phyloP scores from a whole-genome alignment of 805 yeast genomes.

The Tetrapisispora arboricola region DNA sequence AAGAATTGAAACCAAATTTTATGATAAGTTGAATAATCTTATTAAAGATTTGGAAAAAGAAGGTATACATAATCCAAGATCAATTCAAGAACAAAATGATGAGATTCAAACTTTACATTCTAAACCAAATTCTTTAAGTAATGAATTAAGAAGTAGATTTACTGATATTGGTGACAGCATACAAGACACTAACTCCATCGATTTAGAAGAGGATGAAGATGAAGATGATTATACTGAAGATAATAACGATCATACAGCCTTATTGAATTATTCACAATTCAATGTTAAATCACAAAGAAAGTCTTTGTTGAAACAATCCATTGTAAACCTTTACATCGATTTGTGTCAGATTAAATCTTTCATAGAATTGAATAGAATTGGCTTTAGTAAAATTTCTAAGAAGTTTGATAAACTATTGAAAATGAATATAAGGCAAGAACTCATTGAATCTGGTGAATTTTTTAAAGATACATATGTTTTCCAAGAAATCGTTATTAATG shows the following conservation, averaged over 20 bases:
- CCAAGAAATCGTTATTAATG: slow-evolving; percentile 34
- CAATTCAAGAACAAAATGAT: background rate
- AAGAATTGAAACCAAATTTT: slow-evolving; percentile 38
- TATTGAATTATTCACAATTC: slow-evolving; percentile 40
- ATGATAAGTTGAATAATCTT: slow-evolving; percentile 36
- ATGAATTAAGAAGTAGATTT: slow-evolving; percentile 3
- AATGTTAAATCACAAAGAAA: slow-evolving; percentile 41
- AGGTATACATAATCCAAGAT: slow-evolving; percentile 7
- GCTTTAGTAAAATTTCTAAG: slow-evolving; percentile 76
- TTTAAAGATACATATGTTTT: slow-evolving; percentile 48
- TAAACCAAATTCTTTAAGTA: background rate
- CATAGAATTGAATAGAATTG: slow-evolving; percentile 74
- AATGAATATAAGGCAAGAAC: slow-evolving; percentile 40
- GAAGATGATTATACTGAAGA: slow-evolving; percentile 31
- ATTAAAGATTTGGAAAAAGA: slow-evolving; percentile 38
- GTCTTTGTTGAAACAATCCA: slow-evolving; percentile 58
- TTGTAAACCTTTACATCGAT: slow-evolving; percentile 54
- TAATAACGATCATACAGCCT: slow-evolving; percentile 36
- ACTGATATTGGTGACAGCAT: background rate
- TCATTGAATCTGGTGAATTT: slow-evolving; percentile 37
- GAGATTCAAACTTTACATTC: slow-evolving; percentile 1
- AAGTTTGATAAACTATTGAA: slow-evolving; percentile 77
- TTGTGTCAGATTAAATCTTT: slow-evolving; percentile 75
- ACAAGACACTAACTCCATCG: background rate
- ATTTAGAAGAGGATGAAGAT: slow-evolving; percentile 23